Percentiles rank a stretch among this genome's conserved stretches.
phyloP scores from a whole-genome alignment of 345 rosid species.

The Pseudoturritis turrita region DNA sequence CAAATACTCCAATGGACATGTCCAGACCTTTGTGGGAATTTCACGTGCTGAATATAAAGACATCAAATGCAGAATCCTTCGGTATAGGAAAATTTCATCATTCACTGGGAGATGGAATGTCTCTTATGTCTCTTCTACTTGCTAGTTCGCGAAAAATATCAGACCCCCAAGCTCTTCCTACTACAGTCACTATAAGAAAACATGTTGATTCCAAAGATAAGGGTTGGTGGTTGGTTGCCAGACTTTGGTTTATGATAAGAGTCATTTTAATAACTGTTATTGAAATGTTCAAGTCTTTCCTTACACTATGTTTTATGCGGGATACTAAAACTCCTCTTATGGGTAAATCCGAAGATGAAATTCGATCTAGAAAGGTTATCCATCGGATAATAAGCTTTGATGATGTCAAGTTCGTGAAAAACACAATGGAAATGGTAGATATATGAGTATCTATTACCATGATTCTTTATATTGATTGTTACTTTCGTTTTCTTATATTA shows the following conservation, averaged over 20 bases:
- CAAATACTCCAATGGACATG: constrained; percentile 46
- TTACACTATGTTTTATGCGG: constrained; percentile 35
- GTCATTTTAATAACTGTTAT: constrained; percentile 40
- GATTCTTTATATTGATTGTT: neutral
- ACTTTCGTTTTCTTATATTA: neutral
- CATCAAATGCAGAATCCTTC: constrained; percentile 53
- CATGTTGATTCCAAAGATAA: neutral
- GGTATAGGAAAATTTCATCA: constrained; percentile 45
- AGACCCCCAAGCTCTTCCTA: constrained; percentile 54
- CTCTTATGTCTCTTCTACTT: constrained; percentile 53
- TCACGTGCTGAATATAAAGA: constrained; percentile 57
- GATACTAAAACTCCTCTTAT: constrained; percentile 47
- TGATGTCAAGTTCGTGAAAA: constrained; percentile 48
- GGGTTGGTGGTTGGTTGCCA: constrained; percentile 32
- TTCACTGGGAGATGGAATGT: constrained; percentile 50
- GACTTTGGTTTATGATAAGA: constrained; percentile 34
- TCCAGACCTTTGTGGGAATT: constrained; percentile 79
- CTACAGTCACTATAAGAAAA: constrained; percentile 30
- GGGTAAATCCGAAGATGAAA: neutral
- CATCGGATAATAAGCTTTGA: constrained; percentile 41
- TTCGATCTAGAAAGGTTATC: constrained; percentile 30
- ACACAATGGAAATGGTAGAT: constrained; percentile 18
- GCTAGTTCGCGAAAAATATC: constrained; percentile 47
- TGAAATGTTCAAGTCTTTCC: constrained; percentile 34
- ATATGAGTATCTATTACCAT: neutral